Conservation (phyloP, 306 rosid genomes). For the Boehmeria nivea region DNA sequence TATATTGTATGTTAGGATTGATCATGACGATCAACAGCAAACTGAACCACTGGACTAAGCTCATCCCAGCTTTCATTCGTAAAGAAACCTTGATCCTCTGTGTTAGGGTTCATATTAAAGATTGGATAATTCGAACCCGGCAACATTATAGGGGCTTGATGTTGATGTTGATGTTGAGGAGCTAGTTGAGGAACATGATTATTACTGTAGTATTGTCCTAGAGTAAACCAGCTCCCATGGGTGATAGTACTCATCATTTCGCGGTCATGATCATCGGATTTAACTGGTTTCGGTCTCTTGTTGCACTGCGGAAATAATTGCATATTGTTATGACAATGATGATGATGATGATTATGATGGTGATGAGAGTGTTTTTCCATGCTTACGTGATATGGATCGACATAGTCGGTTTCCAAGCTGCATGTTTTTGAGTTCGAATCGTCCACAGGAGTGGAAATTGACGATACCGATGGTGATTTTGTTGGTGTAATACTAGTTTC, state of each 20-base stretch:
- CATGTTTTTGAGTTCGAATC: constrained; percentile 49
- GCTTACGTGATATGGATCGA: constrained; percentile 20
- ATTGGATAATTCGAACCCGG: constrained; percentile 25
- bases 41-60: constrained; percentile 54
- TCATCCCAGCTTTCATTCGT: constrained; percentile 64
- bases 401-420: constrained; percentile 51
- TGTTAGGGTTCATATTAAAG: constrained; percentile 33
- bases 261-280: constrained; percentile 15
- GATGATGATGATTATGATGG: background rate
- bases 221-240: constrained; percentile 14
- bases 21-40: constrained; percentile 35
- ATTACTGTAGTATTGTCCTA: constrained; percentile 13
- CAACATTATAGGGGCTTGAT: constrained; percentile 15
- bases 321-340: background rate
- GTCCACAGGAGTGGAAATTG: background rate
- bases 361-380: constrained; percentile 28
- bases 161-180: background rate
- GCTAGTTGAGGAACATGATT: background rate
- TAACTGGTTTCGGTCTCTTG: background rate
- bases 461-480: constrained; percentile 11
- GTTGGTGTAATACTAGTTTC: background rate
- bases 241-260: constrained; percentile 2
- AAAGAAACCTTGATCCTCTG: constrained; percentile 31
- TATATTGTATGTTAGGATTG: constrained; percentile 26
- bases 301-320: background rate